Evolutionary conservation across 208 protist species (phyloP).

Genomic region (Chromosphaera perkinsii): DNA sequence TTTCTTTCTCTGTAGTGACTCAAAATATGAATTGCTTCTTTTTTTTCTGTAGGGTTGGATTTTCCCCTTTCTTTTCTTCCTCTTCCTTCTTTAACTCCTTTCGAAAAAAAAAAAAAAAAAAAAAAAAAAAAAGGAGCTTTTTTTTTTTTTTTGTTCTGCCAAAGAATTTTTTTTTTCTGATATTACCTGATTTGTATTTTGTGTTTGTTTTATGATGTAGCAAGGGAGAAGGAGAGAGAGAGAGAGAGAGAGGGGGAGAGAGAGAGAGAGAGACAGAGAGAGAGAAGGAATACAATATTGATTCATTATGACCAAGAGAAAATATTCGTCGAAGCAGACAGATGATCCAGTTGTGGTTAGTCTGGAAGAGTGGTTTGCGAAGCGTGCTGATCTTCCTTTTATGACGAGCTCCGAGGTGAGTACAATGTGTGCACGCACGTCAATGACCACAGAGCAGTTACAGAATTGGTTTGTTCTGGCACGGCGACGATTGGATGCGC

Average conservation of each 20-base stretch:
- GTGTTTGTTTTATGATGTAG: background rate
- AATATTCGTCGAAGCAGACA: no score
- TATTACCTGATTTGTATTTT: background rate
- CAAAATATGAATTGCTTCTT: background rate
- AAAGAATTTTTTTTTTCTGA: background rate
- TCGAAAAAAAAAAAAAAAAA: background rate
- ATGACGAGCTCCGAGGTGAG: no score
- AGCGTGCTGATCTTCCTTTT: no score
- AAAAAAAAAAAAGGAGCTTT: background rate
- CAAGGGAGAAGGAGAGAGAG: constrained; percentile 2
- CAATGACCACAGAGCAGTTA: no score
- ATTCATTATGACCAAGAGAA: no score
- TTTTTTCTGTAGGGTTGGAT: background rate
- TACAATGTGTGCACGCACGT: no score
- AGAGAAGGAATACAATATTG: no score
- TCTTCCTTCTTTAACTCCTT: background rate
- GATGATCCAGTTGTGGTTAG: no score
- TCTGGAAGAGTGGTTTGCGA: no score
- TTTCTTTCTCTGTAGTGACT: background rate
- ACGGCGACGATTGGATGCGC: no score
- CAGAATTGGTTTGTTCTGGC: no score
- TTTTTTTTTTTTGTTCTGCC: background rate
- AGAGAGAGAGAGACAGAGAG: constrained; percentile 7
- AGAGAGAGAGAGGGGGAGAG: background rate
- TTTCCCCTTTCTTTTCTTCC: background rate